phyloP scores from a whole-genome alignment of 257 asterid species.

The Solanum tarapatanum region DNA sequence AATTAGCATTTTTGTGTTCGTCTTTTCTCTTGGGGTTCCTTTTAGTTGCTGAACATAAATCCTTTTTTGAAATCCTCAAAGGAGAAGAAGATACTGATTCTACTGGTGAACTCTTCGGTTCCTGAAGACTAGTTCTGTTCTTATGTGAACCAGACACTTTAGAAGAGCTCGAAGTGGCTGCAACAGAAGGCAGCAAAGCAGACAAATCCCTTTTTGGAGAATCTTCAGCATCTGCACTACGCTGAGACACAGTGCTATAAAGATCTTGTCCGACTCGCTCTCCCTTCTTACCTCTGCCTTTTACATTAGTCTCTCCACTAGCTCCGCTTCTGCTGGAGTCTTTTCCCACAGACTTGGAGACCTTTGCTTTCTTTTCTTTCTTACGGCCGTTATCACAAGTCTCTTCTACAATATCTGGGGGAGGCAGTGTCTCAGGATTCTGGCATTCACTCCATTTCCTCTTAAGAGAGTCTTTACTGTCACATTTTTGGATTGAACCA shows the following conservation, averaged over 20 bases:
- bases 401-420: slow-evolving; percentile 30
- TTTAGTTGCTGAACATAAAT: slow-evolving; percentile 30
- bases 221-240: slow-evolving; percentile 29
- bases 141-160: slow-evolving; percentile 84
- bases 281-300: slow-evolving; percentile 29
- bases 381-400: slow-evolving; percentile 21
- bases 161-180: slow-evolving; percentile 97
- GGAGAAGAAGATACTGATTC: slow-evolving; percentile 99
- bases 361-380: slow-evolving; percentile 70
- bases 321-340: slow-evolving; percentile 37
- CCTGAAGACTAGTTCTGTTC: slow-evolving; percentile 52
- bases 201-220: slow-evolving; percentile 50
- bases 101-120: slow-evolving; percentile 78
- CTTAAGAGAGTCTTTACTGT: slow-evolving; percentile 33
- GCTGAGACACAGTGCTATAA: slow-evolving; percentile 22
- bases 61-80: slow-evolving; percentile 32
- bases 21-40: slow-evolving; percentile 30
- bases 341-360: slow-evolving; percentile 56
- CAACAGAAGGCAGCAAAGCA: slow-evolving; percentile 45
- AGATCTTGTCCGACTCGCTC: slow-evolving; percentile 22
- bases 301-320: slow-evolving; percentile 26
- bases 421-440: slow-evolving; percentile 25
- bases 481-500: slow-evolving; percentile 31
- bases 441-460: slow-evolving; percentile 39
- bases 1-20: slow-evolving; percentile 34